A percentile compares a stretch with the other conserved stretches of the same genome.
Conservation (phyloP, 495 filamentous ascomycete species). For the Lasiosphaeris hirsuta region DNA sequence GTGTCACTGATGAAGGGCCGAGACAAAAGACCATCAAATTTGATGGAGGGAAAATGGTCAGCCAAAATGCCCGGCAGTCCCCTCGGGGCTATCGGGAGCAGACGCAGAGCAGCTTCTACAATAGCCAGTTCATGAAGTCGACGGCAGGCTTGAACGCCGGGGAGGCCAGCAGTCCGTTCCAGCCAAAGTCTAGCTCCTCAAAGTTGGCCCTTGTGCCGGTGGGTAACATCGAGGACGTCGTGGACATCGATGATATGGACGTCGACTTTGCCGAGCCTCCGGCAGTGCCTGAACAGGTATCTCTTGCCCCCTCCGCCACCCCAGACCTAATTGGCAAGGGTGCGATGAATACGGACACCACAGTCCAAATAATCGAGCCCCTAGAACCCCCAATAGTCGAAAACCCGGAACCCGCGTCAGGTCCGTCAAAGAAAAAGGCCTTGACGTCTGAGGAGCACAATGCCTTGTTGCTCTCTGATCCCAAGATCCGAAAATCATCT, state of each 20-base stretch:
- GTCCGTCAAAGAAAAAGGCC: conserved; percentile 18
- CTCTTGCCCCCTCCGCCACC: neutral
- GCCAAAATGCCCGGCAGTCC: conserved; percentile 50
- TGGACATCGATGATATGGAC: conserved; percentile 20
- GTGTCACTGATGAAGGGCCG: conserved; percentile 73
- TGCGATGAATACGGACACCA: neutral
- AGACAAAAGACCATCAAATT: conserved; percentile 72
- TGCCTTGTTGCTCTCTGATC: conserved; percentile 72
- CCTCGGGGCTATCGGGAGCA: conserved; percentile 66
- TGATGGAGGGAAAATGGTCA: conserved; percentile 64
- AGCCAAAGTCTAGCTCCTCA: conserved; percentile 19
- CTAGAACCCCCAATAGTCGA: conserved; percentile 1
- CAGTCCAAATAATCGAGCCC: neutral
- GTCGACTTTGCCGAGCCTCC: conserved; percentile 15
- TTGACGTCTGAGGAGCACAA: conserved; percentile 93
- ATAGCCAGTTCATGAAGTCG: conserved; percentile 57
- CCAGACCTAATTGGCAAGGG: neutral
- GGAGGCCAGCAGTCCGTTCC: conserved; percentile 20
- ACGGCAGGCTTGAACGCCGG: conserved; percentile 4
- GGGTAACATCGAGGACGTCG: conserved; percentile 16
- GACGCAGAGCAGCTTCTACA: conserved; percentile 75
- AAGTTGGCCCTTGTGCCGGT: neutral
- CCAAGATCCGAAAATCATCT: conserved; percentile 77
- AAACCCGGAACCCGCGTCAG: conserved; percentile 19
- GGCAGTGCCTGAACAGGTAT: neutral